Evolutionary conservation across 331 rosid genomes (phyloP), one percentile per base, ranked within the genome.

Genomic region (Ulmus americana): DNA sequence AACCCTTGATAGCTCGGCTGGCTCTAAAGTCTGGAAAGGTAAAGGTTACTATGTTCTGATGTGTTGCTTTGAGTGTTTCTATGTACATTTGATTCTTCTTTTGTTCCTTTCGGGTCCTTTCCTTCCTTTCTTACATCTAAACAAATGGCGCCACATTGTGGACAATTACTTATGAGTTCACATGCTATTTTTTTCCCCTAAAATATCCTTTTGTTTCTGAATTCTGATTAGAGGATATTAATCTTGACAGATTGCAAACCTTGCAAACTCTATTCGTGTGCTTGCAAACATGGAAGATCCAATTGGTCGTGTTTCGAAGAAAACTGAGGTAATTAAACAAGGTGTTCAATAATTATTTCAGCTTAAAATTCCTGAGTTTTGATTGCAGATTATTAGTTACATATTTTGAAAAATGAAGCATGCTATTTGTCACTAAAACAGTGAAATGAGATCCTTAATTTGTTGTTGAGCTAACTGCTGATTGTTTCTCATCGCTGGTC

Each of bases 241-340:
- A 74, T 40, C 58, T 64, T 64, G 65, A 73, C 90, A 94, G 99
- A 84, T 94, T 76, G 66, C 83, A 71, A 75, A 72, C 79, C 97
- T 94, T 68, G 95, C 97, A 45, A 85, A 81, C 66, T 87, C 91
- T 49, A 63, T 90, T 38, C 87, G 97, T 55, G 62, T 79, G 62
- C 85, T 94, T 66, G 95, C 99, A 72, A 84, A 87, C 66, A 94
- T 94, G 95, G 95, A 90, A 74, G 99, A 94, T 84, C 97, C 97
- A 41, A 90, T 90, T 72, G 97, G 97, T 55, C 86, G 39, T 49
- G 77, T 94, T 51, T 69, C 81, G 76, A 94, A 87, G 76, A 85
- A 71, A 69, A 94, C 95, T 3, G 84, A 94, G 97, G 97, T 90
- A 81, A 77, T 66, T 44, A 45, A 60, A 53, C 8, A 41, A 20